A percentile compares a stretch with the other conserved stretches of the same genome.
phyloP scores from a whole-genome alignment of 345 rosid genomes.

The Rhodomyrtus tomentosa region DNA sequence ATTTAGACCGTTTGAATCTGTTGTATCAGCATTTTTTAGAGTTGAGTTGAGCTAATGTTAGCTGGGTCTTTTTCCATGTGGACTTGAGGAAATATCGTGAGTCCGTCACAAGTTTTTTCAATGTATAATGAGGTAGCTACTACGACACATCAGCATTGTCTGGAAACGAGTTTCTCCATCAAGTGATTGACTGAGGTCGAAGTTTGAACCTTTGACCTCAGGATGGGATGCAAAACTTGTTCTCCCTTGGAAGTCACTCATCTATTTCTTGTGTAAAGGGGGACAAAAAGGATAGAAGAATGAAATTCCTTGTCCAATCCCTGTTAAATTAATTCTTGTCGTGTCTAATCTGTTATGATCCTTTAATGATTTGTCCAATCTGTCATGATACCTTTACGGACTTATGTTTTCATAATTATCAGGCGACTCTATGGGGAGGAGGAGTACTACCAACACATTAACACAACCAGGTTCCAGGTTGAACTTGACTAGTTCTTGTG shows the following conservation, averaged over 20 bases:
- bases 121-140: neutral
- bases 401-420: slow-evolving; percentile 9
- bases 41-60: neutral
- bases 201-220: neutral
- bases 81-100: neutral
- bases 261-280: neutral
- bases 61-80: neutral
- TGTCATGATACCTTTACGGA: neutral
- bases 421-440: slow-evolving; percentile 58
- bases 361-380: neutral
- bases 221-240: neutral
- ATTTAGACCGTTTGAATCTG: neutral
- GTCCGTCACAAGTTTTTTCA: neutral
- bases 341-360: neutral
- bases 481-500: neutral
- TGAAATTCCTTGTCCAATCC: neutral
- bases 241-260: neutral
- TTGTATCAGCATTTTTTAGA: neutral
- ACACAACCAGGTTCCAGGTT: slow-evolving; percentile 11
- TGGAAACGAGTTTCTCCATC: neutral
- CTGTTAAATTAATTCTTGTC: neutral
- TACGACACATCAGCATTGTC: neutral
- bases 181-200: neutral
- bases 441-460: slow-evolving; percentile 29
- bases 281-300: neutral